Evolutionary conservation across 2,329 filamentous ascomycete species (phyloP).

Genomic region (Dothiorella sarmentorum): DNA sequence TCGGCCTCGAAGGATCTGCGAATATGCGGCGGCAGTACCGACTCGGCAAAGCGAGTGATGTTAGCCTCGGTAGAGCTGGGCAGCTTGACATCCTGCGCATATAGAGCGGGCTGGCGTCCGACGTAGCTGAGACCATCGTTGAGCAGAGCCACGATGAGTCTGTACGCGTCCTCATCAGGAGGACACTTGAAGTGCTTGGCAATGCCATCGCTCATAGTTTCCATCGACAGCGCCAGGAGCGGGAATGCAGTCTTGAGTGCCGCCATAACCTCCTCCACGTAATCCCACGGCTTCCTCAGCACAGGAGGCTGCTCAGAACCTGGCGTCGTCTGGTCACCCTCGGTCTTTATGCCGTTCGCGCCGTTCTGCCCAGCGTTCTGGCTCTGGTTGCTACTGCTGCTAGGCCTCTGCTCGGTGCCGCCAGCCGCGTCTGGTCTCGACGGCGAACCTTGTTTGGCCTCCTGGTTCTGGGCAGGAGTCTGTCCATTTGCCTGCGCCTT

Average conservation of each 20-base stretch:
- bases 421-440: not conserved
- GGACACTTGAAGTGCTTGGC: slow-evolving; percentile 99
- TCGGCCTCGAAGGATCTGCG: slow-evolving; percentile 96
- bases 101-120: slow-evolving; percentile 78
- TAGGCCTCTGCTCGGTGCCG: not conserved
- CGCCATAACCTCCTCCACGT: slow-evolving; percentile 92
- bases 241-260: slow-evolving; percentile 96
- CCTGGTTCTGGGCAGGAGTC: not conserved
- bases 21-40: slow-evolving; percentile 90
- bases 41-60: slow-evolving; percentile 94
- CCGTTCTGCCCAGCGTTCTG: slow-evolving; percentile 50
- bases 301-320: slow-evolving; percentile 27
- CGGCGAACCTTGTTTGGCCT: slow-evolving; percentile 33
- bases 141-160: slow-evolving; percentile 92
- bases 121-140: slow-evolving; percentile 95
- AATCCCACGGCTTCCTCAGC: slow-evolving; percentile 84
- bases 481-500: slow-evolving; percentile 34
- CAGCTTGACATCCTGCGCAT: slow-evolving; percentile 87
- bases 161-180: slow-evolving; percentile 95
- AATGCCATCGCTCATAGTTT: slow-evolving; percentile 99
- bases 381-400: slow-evolving; percentile 27
- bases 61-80: slow-evolving; percentile 90
- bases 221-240: slow-evolving; percentile 92
- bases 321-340: slow-evolving; percentile 35
- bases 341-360: slow-evolving; percentile 43